Percentiles rank a stretch among this genome's conserved stretches.
Conservation (phyloP, 1,139 yeast genomes). For the Lodderomyces oxycetoniae region DNA sequence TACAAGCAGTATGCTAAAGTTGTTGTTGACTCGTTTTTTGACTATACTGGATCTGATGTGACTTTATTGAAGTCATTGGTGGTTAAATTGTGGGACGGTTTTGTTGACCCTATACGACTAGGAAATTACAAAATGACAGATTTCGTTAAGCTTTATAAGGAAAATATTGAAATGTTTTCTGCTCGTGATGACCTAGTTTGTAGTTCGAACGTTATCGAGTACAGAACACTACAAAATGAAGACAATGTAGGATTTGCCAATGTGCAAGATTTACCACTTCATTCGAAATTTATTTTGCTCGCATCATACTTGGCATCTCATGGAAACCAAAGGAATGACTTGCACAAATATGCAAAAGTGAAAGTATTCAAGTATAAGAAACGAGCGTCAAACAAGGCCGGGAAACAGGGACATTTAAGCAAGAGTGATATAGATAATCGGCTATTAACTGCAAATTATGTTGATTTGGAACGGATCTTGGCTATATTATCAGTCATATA, state of each 20-base stretch:
- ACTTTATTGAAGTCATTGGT: slow-evolving; percentile 39
- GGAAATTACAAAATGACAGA: slow-evolving; percentile 33
- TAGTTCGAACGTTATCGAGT: slow-evolving; percentile 29
- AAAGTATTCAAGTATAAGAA: slow-evolving; percentile 44
- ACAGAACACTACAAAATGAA: slow-evolving; percentile 22
- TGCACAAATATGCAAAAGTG: slow-evolving; percentile 55
- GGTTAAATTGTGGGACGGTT: slow-evolving; percentile 47
- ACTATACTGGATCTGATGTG: slow-evolving; percentile 54
- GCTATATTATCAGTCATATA: slow-evolving; percentile 63
- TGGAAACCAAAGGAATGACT: slow-evolving; percentile 56
- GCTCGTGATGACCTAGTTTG: slow-evolving; percentile 34
- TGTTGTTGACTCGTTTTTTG: slow-evolving; percentile 47
- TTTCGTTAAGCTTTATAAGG: slow-evolving; percentile 45
- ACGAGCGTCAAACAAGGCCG: slow-evolving; percentile 16
- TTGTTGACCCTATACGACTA: slow-evolving; percentile 36
- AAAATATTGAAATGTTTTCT: slow-evolving; percentile 36
- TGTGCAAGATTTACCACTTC: slow-evolving; percentile 43
- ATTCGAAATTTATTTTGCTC: slow-evolving; percentile 57
- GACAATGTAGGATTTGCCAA: slow-evolving; percentile 13
- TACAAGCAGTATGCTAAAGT: slow-evolving; percentile 48
- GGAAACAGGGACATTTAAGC: slow-evolving; percentile 32
- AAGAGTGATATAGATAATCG: slow-evolving; percentile 48
- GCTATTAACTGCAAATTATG: slow-evolving; percentile 54
- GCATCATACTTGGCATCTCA: slow-evolving; percentile 72
- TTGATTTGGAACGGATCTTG: slow-evolving; percentile 63